These are phyloP conservation scores for Pyrenopolyporus hunteri DNA, from an alignment of 495 filamentous ascomycete genomes.

Conservation along the genomic window DNA sequence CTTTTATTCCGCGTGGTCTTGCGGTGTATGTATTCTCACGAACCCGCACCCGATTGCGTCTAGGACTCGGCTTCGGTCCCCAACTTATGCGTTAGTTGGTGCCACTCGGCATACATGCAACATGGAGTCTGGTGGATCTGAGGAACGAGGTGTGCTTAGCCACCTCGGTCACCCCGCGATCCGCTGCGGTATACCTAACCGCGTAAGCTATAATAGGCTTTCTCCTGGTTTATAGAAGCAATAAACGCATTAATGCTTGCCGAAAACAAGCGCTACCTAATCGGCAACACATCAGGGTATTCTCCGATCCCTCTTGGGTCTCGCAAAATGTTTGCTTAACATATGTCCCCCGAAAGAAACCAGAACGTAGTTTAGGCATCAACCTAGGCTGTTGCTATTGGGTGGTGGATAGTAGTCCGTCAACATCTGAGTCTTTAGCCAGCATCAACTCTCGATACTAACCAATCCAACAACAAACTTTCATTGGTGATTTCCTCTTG, in stretches of 20 bases:
- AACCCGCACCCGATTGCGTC: not conserved
- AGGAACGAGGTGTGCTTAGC: not conserved
- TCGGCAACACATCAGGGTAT: not conserved
- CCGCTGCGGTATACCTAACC: not conserved
- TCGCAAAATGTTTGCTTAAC: not conserved
- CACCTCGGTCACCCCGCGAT: not conserved
- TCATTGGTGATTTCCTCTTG: no score
- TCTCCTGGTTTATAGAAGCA: not conserved
- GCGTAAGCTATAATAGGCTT: not conserved
- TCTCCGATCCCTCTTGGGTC: no score
- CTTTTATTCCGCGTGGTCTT: not conserved
- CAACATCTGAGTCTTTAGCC: no score
- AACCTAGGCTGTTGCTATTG: no score
- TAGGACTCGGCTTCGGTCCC: not conserved
- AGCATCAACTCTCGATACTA: no score
- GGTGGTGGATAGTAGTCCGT: no score
- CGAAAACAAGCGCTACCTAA: not conserved
- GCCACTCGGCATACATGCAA: not conserved
- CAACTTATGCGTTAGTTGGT: not conserved
- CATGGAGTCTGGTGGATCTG: not conserved
- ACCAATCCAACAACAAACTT: no score
- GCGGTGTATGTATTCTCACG: not conserved
- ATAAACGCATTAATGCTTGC: not conserved
- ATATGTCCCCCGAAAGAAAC: no score
- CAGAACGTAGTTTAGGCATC: no score